Conservation (phyloP, 352 stramenopile genomes). For the Globisporangium sylvaticum region DNA sequence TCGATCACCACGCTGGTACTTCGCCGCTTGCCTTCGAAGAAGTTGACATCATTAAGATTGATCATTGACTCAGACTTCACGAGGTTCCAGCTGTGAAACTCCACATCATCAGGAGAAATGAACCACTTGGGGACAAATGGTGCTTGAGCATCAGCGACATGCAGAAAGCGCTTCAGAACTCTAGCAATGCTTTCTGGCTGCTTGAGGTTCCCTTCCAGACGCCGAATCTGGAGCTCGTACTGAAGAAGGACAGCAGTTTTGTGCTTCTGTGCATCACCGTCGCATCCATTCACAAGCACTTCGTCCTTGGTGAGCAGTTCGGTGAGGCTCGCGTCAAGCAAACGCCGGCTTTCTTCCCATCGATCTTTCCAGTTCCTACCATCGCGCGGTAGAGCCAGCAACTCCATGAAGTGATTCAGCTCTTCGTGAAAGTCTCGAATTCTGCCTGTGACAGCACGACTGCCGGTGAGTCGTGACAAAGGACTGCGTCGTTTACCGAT, state of each 20-base stretch:
- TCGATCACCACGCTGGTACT: neutral
- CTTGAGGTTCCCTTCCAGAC: neutral
- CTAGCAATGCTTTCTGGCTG: neutral
- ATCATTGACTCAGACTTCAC: neutral
- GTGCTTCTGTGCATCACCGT: neutral
- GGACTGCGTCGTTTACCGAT: neutral
- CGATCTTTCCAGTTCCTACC: neutral
- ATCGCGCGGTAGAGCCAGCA: neutral
- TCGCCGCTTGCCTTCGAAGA: neutral
- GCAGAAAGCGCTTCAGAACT: neutral
- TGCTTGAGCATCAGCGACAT: neutral
- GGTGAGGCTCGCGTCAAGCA: neutral
- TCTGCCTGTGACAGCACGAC: neutral
- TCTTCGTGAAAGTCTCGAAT: neutral
- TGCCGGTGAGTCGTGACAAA: neutral
- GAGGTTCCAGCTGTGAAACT: constrained; percentile 6
- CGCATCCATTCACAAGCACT: neutral
- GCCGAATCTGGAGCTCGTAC: neutral
- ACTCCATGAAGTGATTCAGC: neutral
- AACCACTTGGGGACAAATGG: neutral
- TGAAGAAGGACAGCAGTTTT: neutral
- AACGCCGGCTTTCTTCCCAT: neutral
- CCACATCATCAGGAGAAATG: neutral
- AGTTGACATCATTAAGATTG: neutral
- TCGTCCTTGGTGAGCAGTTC: neutral